Evolutionary conservation across 2,329 filamentous ascomycete genomes (phyloP).

Genomic region (Xylaria sp.): DNA sequence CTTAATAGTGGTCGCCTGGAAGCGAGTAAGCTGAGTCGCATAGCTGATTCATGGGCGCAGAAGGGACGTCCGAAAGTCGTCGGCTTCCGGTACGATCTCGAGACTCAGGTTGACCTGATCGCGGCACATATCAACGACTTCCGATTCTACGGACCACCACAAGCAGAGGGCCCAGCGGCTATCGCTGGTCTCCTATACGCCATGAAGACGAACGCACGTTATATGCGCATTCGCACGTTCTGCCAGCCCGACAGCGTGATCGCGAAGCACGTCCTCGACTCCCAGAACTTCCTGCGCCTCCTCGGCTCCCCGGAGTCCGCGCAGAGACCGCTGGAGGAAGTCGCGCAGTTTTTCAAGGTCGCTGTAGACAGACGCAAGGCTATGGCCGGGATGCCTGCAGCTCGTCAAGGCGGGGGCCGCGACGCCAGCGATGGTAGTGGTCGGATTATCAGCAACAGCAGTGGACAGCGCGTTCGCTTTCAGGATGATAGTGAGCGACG

Average conservation of each 20-base stretch:
- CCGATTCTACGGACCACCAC: conserved; percentile 63
- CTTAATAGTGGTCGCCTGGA: conserved; percentile 66
- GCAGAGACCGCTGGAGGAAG: conserved; percentile 61
- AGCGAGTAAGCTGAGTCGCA: conserved; percentile 61
- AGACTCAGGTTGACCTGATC: conserved; percentile 69
- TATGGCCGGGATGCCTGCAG: conserved; percentile 24
- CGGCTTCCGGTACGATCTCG: conserved; percentile 68
- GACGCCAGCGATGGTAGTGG: conserved; percentile 8
- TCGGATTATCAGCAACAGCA: conserved; percentile 19
- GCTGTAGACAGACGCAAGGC: conserved; percentile 60
- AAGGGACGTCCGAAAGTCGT: conserved; percentile 66
- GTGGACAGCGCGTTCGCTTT: conserved; percentile 33
- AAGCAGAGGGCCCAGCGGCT: conserved; percentile 54
- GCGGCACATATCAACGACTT: conserved; percentile 63
- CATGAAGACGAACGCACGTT: conserved; percentile 64
- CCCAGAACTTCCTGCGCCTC: conserved; percentile 62
- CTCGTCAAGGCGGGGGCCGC: conserved; percentile 7
- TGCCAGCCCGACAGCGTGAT: conserved; percentile 69
- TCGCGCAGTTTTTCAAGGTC: conserved; percentile 65
- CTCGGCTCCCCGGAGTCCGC: conserved; percentile 58
- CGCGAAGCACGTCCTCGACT: conserved; percentile 67
- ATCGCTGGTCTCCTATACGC: conserved; percentile 62
- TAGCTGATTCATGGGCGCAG: conserved; percentile 63
- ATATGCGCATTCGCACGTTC: conserved; percentile 65
- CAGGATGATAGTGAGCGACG: conserved; percentile 3